These are phyloP conservation scores for Trametes elegans DNA, from an alignment of 768 basidiomycete genomes.

Conservation along the genomic window DNA sequence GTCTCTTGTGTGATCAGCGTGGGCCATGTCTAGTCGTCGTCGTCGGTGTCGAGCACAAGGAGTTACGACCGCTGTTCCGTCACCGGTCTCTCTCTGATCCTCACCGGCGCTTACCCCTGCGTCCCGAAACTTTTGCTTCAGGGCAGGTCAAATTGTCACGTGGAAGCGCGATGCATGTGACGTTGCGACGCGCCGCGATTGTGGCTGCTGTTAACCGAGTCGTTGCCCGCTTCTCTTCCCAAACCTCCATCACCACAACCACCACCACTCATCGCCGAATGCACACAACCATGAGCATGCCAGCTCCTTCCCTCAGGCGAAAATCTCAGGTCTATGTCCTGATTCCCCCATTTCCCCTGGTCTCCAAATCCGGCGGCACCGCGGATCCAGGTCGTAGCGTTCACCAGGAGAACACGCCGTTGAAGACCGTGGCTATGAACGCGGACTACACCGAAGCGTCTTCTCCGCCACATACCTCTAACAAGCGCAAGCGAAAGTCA, in stretches of 20 bases:
- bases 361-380: constrained; percentile 1
- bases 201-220: constrained; percentile 14
- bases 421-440: constrained; percentile 29
- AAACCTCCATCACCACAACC: constrained; percentile 18
- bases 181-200: constrained; percentile 18
- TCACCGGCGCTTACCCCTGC: not conserved
- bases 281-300: constrained; percentile 1
- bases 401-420: constrained; percentile 26
- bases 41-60: constrained; percentile 17
- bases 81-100: constrained; percentile 3
- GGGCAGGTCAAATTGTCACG: constrained; percentile 18
- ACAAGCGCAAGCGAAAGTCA: constrained; percentile 50
- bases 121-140: constrained; percentile 20
- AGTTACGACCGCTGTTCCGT: constrained; percentile 11
- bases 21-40: constrained; percentile 55
- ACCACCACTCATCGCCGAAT: not conserved
- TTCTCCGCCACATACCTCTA: constrained; percentile 25
- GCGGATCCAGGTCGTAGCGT: constrained; percentile 12
- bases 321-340: constrained; percentile 55
- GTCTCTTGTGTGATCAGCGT: constrained; percentile 91
- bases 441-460: constrained; percentile 22
- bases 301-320: constrained; percentile 6
- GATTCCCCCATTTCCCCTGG: constrained; percentile 50
- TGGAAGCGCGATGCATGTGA: constrained; percentile 22
- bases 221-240: constrained; percentile 25